These are phyloP conservation scores for Lichtheimia ornata DNA, from an alignment of 371 early-diverging fungal genomes.

Conservation along the genomic window DNA sequence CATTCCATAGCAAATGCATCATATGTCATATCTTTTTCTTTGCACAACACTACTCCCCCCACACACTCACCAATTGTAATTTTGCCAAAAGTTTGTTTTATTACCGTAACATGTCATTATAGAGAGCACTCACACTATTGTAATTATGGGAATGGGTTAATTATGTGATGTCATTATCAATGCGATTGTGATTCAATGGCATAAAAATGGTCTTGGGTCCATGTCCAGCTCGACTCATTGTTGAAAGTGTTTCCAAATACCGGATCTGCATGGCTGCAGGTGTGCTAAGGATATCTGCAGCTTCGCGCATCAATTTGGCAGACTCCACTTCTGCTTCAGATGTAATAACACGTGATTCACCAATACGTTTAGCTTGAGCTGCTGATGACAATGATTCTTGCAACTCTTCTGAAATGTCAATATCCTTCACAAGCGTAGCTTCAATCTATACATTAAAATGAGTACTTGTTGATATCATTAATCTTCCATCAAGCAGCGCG, in stretches of 20 bases:
- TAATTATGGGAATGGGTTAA: too few species aligned
- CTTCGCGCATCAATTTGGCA: slow-evolving; percentile 93
- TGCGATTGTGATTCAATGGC: slow-evolving; percentile 32
- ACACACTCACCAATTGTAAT: too few species aligned
- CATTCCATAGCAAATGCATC: neutral
- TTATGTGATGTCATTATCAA: too few species aligned
- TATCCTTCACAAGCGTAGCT: slow-evolving; percentile 85
- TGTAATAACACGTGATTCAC: slow-evolving; percentile 87
- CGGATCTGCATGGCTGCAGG: slow-evolving; percentile 85
- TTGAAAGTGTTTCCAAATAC: slow-evolving; percentile 80
- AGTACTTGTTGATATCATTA: neutral
- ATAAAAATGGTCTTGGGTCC: slow-evolving; percentile 76
- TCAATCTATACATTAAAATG: slow-evolving; percentile 46
- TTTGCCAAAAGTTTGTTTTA: too few species aligned
- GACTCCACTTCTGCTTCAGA: slow-evolving; percentile 91
- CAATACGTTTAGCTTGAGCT: slow-evolving; percentile 85
- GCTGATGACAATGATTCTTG: slow-evolving; percentile 85
- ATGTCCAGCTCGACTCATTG: slow-evolving; percentile 70
- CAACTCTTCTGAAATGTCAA: slow-evolving; percentile 70
- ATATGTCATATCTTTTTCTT: too few species aligned
- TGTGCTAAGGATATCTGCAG: slow-evolving; percentile 71
- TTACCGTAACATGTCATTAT: too few species aligned
- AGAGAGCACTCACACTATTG: too few species aligned
- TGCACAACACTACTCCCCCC: too few species aligned
- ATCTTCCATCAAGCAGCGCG: too few species aligned